These are phyloP conservation scores for Trichoderma parareesei DNA, from an alignment of 495 filamentous ascomycete genomes.

Conservation along the genomic window DNA sequence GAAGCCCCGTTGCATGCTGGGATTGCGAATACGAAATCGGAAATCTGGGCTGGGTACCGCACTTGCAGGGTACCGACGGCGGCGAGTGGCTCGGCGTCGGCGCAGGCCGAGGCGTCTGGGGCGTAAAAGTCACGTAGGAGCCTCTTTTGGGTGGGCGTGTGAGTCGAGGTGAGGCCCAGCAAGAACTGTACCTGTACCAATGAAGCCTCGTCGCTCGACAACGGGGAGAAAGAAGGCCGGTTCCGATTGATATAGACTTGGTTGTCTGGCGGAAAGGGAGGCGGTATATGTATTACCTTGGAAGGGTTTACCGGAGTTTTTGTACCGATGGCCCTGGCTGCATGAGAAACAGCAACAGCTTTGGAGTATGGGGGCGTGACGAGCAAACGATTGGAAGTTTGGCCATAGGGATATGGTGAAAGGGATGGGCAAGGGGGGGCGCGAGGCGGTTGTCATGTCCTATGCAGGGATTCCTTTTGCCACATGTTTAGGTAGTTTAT, in stretches of 20 bases:
- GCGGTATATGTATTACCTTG: background rate
- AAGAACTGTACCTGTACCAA: background rate
- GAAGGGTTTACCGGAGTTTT: background rate
- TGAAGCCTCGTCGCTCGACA: background rate
- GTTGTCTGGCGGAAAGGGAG: background rate
- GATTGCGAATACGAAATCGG: slow-evolving; percentile 93
- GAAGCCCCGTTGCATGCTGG: slow-evolving; percentile 78
- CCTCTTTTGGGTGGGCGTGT: background rate
- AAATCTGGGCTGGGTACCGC: slow-evolving; percentile 91
- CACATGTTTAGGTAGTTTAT: background rate
- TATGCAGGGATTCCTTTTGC: background rate
- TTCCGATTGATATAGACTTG: background rate
- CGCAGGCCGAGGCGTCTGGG: slow-evolving; percentile 87
- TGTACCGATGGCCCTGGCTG: background rate
- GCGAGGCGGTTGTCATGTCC: background rate
- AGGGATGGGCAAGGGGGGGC: background rate
- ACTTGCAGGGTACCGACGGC: slow-evolving; percentile 59
- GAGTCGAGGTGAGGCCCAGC: background rate
- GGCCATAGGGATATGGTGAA: background rate
- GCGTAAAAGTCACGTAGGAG: slow-evolving; percentile 21
- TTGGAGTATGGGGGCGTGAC: slow-evolving; percentile 7
- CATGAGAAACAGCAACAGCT: background rate
- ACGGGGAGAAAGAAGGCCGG: background rate
- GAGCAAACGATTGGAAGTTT: slow-evolving; percentile 7
- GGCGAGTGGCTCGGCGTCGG: slow-evolving; percentile 93